Evolutionary conservation across 805 yeast species (phyloP).

Genomic region (Metschnikowia arizonensis): DNA sequence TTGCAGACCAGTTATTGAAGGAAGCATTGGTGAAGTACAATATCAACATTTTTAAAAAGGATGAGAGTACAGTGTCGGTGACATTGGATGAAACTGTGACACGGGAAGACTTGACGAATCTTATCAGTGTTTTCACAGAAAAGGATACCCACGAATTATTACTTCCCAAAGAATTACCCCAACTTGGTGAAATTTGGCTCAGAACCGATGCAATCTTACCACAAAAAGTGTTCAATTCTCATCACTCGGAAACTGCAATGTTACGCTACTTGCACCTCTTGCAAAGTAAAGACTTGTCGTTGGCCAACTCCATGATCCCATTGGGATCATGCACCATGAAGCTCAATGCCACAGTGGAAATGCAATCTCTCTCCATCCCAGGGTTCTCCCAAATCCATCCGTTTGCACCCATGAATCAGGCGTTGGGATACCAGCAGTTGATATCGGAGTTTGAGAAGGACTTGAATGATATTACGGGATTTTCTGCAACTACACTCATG

Average conservation of each 20-base stretch:
- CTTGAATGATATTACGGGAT: slow-evolving; percentile 88
- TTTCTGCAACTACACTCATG: slow-evolving; percentile 84
- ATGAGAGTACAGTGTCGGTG: slow-evolving; percentile 60
- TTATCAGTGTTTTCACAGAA: slow-evolving; percentile 57
- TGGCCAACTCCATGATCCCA: slow-evolving; percentile 96
- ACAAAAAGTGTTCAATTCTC: slow-evolving; percentile 75
- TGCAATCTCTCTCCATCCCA: slow-evolving; percentile 93
- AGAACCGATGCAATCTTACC: slow-evolving; percentile 61
- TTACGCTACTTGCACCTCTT: slow-evolving; percentile 81
- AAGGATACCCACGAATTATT: slow-evolving; percentile 7
- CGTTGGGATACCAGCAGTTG: slow-evolving; percentile 77
- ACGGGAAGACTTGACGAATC: slow-evolving; percentile 51
- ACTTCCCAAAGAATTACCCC: slow-evolving; percentile 39
- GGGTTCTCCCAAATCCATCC: slow-evolving; percentile 89
- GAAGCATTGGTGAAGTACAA: slow-evolving; percentile 58
- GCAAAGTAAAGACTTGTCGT: slow-evolving; percentile 82
- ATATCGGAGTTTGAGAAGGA: slow-evolving; percentile 76
- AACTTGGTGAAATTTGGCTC: slow-evolving; percentile 43
- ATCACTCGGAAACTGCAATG: slow-evolving; percentile 95
- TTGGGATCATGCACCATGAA: slow-evolving; percentile 98
- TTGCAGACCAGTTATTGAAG: slow-evolving; percentile 54
- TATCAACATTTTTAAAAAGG: slow-evolving; percentile 72
- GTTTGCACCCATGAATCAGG: slow-evolving; percentile 85
- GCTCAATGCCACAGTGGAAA: slow-evolving; percentile 89
- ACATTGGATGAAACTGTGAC: slow-evolving; percentile 88